phyloP scores from a whole-genome alignment of 2,329 filamentous ascomycete species.

The Ambrosiella xylebori region DNA sequence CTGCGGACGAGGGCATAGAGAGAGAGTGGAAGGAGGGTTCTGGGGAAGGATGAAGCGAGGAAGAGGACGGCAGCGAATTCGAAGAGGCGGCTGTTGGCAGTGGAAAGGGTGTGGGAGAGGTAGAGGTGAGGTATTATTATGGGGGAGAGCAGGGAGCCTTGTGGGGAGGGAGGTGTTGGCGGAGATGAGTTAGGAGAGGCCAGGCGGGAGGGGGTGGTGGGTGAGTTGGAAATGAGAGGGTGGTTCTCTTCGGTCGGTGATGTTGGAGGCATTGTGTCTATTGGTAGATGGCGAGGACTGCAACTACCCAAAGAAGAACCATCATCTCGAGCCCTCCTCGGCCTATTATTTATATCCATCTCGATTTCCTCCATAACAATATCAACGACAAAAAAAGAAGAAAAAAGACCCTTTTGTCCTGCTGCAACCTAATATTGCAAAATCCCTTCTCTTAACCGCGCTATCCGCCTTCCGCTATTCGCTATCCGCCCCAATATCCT shows the following conservation, averaged over 20 bases:
- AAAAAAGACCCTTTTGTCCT: too few species aligned
- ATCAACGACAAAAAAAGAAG: too few species aligned
- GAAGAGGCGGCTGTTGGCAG: slow-evolving; percentile 47
- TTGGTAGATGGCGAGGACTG: too few species aligned
- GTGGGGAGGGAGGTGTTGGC: neutral
- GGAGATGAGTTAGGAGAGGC: neutral
- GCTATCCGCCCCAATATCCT: neutral
- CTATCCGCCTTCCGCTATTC: neutral
- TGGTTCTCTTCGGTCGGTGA: neutral
- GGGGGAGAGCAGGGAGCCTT: slow-evolving; percentile 3
- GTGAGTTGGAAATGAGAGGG: too few species aligned
- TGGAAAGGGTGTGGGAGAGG: slow-evolving; percentile 42
- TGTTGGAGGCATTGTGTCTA: neutral
- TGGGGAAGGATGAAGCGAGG: slow-evolving; percentile 35
- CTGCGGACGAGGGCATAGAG: slow-evolving; percentile 50
- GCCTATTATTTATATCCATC: too few species aligned
- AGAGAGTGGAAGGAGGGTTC: slow-evolving; percentile 47
- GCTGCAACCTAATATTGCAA: neutral
- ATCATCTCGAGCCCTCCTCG: too few species aligned
- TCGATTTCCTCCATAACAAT: too few species aligned
- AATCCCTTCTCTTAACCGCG: neutral
- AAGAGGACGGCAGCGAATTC: slow-evolving; percentile 46
- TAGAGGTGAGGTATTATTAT: slow-evolving; percentile 26
- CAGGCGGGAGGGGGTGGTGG: neutral
- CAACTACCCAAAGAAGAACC: too few species aligned